These are phyloP conservation scores for Colletotrichum spaethianum DNA, from an alignment of 2,329 filamentous ascomycete species.

Conservation along the genomic window DNA sequence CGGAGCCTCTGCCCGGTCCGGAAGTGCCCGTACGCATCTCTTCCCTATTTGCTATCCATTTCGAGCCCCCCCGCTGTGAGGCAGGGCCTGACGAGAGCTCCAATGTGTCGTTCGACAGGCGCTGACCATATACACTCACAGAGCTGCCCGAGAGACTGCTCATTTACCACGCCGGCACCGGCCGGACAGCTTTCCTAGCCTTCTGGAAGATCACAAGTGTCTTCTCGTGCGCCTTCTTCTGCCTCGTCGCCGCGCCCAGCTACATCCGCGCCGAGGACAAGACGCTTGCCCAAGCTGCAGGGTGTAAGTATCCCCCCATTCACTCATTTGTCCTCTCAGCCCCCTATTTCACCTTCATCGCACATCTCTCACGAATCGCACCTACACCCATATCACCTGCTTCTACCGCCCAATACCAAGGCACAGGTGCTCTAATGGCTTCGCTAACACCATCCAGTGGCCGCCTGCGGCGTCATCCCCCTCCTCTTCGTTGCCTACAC, in stretches of 20 bases:
- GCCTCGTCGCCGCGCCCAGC: conserved; percentile 73
- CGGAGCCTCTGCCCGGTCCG: conserved; percentile 5
- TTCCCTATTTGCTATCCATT: background rate
- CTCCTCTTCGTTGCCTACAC: conserved; percentile 75
- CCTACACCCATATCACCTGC: background rate
- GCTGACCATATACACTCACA: conserved; percentile 45
- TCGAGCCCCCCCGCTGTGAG: background rate
- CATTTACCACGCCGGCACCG: conserved; percentile 82
- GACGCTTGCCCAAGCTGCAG: conserved; percentile 51
- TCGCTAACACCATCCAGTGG: conserved; percentile 58
- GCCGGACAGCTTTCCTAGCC: conserved; percentile 76
- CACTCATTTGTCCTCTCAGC: conserved; percentile 23
- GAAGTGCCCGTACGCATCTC: conserved; percentile 1
- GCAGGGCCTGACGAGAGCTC: background rate
- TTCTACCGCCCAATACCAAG: background rate
- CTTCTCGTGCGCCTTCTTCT: conserved; percentile 77
- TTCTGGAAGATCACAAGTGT: conserved; percentile 80
- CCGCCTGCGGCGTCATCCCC: conserved; percentile 74
- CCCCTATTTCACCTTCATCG: conserved; percentile 42
- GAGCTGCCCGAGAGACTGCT: conserved; percentile 72
- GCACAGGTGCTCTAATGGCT: conserved; percentile 2
- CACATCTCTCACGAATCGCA: background rate
- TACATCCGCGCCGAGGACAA: conserved; percentile 63
- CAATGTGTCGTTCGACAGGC: background rate
- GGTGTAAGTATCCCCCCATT: conserved; percentile 51